phyloP scores from a whole-genome alignment of 2,329 filamentous ascomycete species.

The Gaeumannomyces sp. region DNA sequence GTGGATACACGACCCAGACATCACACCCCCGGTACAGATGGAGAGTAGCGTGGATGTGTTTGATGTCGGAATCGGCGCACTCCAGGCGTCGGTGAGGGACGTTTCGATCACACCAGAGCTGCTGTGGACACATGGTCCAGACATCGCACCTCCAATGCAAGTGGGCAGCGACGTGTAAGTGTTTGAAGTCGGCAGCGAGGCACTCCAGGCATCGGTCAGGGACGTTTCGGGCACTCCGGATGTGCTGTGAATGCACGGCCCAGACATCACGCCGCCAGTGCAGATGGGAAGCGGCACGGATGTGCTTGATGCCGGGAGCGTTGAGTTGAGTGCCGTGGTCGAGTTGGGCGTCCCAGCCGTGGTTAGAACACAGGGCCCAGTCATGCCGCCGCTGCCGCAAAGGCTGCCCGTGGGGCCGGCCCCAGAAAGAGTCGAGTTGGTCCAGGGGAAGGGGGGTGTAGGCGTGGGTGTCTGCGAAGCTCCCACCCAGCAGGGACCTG shows the following conservation, averaged over 20 bases:
- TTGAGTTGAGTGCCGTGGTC: neutral
- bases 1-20: conserved; percentile 1
- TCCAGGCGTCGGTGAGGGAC: neutral
- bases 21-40: neutral
- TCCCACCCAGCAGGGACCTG: neutral
- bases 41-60: neutral
- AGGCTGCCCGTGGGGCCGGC: neutral
- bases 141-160: conserved; percentile 1
- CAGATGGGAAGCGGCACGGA: neutral
- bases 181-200: neutral
- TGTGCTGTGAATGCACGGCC: conserved; percentile 1
- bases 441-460: neutral
- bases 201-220: neutral
- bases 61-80: no score
- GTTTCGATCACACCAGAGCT: neutral
- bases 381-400: neutral
- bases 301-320: neutral
- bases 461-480: neutral
- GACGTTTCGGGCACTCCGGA: neutral
- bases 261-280: neutral
- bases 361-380: neutral
- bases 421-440: neutral
- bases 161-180: neutral
- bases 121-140: conserved; percentile 1
- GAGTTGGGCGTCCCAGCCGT: neutral